Evolutionary conservation across 2,329 filamentous ascomycete genomes (phyloP), one percentile per base, ranked within the genome.

Genomic region (Septoria linicola): DNA sequence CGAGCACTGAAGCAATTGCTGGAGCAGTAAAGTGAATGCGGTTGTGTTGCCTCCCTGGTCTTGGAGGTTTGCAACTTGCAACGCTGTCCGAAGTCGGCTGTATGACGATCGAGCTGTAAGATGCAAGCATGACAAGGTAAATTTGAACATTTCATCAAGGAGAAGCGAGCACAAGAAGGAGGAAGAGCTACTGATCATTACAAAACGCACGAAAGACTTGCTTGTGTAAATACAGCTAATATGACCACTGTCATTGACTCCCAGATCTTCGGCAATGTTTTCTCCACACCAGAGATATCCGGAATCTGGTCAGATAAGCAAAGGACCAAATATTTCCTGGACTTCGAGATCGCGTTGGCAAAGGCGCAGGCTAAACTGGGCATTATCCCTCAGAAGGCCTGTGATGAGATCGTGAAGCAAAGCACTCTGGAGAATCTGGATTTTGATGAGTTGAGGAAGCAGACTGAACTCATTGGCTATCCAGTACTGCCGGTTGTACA

Each of bases 161-260:
- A 30, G 27, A 30, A 30, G 27, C 7, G 13, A 30, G 13, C 27
- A 30, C 7, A 30, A 7, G 27, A 30, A 7, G 7, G 27, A 30
- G 13, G 27, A 7, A 30, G 13, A 30, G 13, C 27, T 7, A 30
- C 7, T 30, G 7, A 30, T 13, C 34, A 36, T 11, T 25, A n/a
- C n/a, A n/a, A n/a, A n/a, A n/a, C n/a, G n/a, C n/a, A n/a, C n/a
- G n/a, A n/a, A n/a, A n/a, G n/a, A n/a, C n/a, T n/a, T n/a, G n/a
- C n/a, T n/a, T n/a, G n/a, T n/a, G n/a, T n/a, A n/a, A n/a, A n/a
- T n/a, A n/a, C n/a, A n/a, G 39, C n/a, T 41, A 54, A 19, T n/a
- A 66, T 64, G 61, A 59, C 63, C 3, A 57, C 60, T 7, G 54
- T 66, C 1, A 56, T 59, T 14, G 64, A 67, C 54, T 67, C 64